Base-by-base conservation (phyloP, 495 filamentous ascomycete genomes). In the Neurospora sp. region DNA sequence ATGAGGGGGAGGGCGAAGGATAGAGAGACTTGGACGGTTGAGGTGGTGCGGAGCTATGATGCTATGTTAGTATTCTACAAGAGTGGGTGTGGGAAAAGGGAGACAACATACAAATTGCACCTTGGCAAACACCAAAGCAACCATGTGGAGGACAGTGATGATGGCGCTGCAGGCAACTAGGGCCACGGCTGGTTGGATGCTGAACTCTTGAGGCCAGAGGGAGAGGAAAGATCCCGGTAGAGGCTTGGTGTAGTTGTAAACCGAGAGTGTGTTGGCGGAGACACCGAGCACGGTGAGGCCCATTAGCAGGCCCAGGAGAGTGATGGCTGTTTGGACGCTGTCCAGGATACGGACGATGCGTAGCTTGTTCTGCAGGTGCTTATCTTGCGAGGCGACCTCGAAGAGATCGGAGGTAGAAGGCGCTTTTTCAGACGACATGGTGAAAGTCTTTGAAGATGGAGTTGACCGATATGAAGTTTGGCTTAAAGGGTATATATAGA, bases 131-230 rank as follows among this genome's bases (percentile, higher is more conserved):
- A 79, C 61, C 65, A 89, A 74, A 37, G 83, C 83, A 45, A 81
- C 74, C n/a, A 84, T 75, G 74, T 81, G 86, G 69, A 81, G 53
- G 59, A 87, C 31, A 3, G 82, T 71, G 27, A 87, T 80, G 70
- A 89, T 77, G 20, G 77, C 76, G 53, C 83, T 81, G 39, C 84
- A 83, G 22, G 80, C 78, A 39, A 88, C 84, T 7, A 87, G 81
- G 8, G 86, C 84, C 40, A 84, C 76, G 31, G 86, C 85, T 20
- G 87, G 87, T 22, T 83, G 79, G 44, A 87, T 77, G 76, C 87
- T 82, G 75, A 88, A 86, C 10, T 84, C 75, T 14, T 79, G 79
- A 1, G 87, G 86, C 87, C 87, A 89, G 59, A 89, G 77, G 8
- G 85, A 74, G 31, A 87, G 76, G 65, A 82, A 75, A 71, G 81